phyloP scores from a whole-genome alignment of 805 yeast genomes.

The Priceomyces carsonii region DNA sequence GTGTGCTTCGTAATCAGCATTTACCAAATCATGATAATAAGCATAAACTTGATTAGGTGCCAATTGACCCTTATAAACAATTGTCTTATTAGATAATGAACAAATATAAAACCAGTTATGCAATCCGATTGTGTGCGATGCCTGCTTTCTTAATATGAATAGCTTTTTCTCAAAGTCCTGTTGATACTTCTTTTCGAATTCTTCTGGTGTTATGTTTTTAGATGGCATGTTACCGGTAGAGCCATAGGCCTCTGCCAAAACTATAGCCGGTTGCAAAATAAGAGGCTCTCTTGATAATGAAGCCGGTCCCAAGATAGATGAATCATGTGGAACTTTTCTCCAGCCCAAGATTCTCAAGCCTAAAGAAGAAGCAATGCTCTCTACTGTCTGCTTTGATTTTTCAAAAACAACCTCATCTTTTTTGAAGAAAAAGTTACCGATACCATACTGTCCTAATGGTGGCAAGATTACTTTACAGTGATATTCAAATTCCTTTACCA shows the following conservation, averaged over 20 bases:
- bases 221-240: slow-evolving; percentile 23
- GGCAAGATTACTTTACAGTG: slow-evolving; percentile 71
- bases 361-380: slow-evolving; percentile 69
- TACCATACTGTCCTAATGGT: slow-evolving; percentile 83
- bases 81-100: slow-evolving; percentile 83
- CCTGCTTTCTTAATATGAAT: slow-evolving; percentile 83
- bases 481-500: slow-evolving; percentile 79
- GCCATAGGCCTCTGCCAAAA: slow-evolving; percentile 44
- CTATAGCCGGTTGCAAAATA: slow-evolving; percentile 91
- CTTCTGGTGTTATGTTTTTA: slow-evolving; percentile 44
- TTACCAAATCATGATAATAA: slow-evolving; percentile 89
- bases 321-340: slow-evolving; percentile 94
- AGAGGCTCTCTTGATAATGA: slow-evolving; percentile 91
- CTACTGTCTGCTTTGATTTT: slow-evolving; percentile 75
- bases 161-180: slow-evolving; percentile 78
- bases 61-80: slow-evolving; percentile 96
- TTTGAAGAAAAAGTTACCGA: slow-evolving; percentile 92
- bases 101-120: slow-evolving; percentile 98
- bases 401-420: slow-evolving; percentile 72
- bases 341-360: slow-evolving; percentile 88
- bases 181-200: slow-evolving; percentile 56
- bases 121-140: slow-evolving; percentile 87
- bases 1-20: slow-evolving; percentile 91
- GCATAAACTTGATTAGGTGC: slow-evolving; percentile 96
- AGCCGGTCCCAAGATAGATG: slow-evolving; percentile 93